phyloP scores from a whole-genome alignment of 306 rosid genomes.

The Gillenia trifoliata region DNA sequence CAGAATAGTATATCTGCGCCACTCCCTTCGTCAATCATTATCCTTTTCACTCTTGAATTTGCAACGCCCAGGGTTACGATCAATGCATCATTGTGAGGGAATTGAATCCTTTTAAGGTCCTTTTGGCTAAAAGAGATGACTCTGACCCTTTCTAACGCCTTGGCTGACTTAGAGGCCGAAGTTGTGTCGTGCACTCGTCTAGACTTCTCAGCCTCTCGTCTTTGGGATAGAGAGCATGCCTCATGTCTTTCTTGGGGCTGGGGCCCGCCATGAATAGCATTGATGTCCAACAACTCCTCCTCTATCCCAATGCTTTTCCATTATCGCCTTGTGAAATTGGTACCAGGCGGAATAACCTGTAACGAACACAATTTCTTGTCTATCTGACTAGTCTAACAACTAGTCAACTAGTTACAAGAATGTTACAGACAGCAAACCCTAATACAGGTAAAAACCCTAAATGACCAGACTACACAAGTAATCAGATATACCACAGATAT shows the following conservation, averaged over 20 bases:
- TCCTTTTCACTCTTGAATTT: not conserved
- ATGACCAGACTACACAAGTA: too few relatives aligned
- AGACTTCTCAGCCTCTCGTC: not conserved
- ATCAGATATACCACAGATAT: too few relatives aligned
- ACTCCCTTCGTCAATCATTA: not conserved
- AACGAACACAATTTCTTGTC: too few relatives aligned
- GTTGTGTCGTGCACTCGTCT: not conserved
- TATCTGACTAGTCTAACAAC: too few relatives aligned
- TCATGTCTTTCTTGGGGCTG: accelerated
- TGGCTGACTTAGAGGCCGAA: not conserved
- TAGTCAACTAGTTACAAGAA: too few relatives aligned
- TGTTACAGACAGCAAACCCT: too few relatives aligned
- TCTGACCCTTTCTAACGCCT: accelerated
- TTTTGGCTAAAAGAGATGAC: not conserved
- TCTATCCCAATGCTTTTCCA: not conserved
- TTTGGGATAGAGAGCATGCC: accelerated
- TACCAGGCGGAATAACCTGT: too few relatives aligned
- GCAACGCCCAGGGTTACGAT: not conserved
- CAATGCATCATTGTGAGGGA: not conserved
- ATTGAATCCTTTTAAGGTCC: not conserved
- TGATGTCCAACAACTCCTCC: not conserved
- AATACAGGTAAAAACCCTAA: too few relatives aligned
- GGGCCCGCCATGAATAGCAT: not conserved
- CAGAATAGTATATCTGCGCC: accelerated
- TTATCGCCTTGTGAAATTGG: too few relatives aligned